Base-by-base conservation (phyloP, 257 asterid genomes). In the Capsicum baccatum region DNA sequence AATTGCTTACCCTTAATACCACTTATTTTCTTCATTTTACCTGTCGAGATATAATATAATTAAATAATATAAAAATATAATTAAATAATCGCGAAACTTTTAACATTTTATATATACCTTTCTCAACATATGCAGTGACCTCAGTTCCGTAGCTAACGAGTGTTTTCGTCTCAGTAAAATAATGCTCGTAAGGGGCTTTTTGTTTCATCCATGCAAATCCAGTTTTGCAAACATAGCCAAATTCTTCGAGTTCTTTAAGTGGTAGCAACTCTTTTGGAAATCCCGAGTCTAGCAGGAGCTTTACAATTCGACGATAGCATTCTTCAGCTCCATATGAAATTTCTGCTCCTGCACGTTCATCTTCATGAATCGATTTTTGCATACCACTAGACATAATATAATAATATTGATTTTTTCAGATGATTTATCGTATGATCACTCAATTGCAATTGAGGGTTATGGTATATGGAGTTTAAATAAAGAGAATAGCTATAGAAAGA, bases 151-250 rank as follows among this genome's bases (percentile, higher is more conserved):
- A 96, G 74, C 92, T 88, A 12, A 93, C 98, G 5, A 89, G 89
- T 4, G 94, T 89, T 7, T 92, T 92, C 0, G 92, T 85, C 62
- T 84, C 88, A 0, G 10, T 66, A 71, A 94, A 96, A 86, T 90
- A 92, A 57, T 96, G 98, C 85, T 96, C 92, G 68, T 90, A 96
- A 0, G 94, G 92, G 3, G 91, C 92, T 89, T 92, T 94, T 21
- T 92, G 97, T 71, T 89, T 94, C 99, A 96, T 96, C 99, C 98
- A 94, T 3, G 93, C 92, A 59, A 83, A 94, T 6, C 98, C 97
- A 3, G 98, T 93, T 17, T 89, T 96, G 3, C 85, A 90, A 11
- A 93, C 97, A 11, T 91, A 54, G 19, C 99, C 98, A 17, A 98
- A 96, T 85, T 94, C 99, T 73, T 89, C 97, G 8, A 96, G 92